Evolutionary conservation across 371 early-diverging fungal genomes (phyloP), one percentile per base, ranked within the genome.

Genomic region (Lichtheimia ramosa): DNA sequence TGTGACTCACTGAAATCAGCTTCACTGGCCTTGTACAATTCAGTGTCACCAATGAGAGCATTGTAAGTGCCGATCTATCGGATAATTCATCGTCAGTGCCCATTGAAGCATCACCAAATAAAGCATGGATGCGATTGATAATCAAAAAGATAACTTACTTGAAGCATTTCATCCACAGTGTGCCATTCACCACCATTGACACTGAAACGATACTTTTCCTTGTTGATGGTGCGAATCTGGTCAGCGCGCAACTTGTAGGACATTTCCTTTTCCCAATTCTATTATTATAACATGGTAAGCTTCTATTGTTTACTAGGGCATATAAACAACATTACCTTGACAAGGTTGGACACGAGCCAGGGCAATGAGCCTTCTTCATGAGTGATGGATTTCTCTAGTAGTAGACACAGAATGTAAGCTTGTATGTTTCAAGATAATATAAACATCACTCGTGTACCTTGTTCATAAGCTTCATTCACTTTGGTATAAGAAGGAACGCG

Each of bases 231-330:
- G 59, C 82, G 79, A 50, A 74, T 75, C 61, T 81, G 71, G 42
- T 74, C 82, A 41, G 74, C 75, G 21, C 67, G 67, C 40, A 77
- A 63, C 57, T 81, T 81, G 62, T 77, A 81, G 14, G 82, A 81
- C 62, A 77, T 75, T 59, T 81, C 82, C 64, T 81, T 81, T 58
- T 81, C 82, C 82, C 82, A 81, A 65, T 81, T 81, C 77, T 77
- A 71, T 15, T 16, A n/a, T n/a, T n/a, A n/a, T n/a, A n/a, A n/a
- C n/a, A n/a, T n/a, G n/a, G n/a, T n/a, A n/a, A n/a, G n/a, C n/a
- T n/a, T n/a, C n/a, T n/a, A n/a, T n/a, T n/a, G n/a, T n/a, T n/a
- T n/a, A n/a, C n/a, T n/a, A n/a, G n/a, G n/a, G n/a, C 25, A 25
- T 3, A 25, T 5, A n/a, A 51, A 3, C 24, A 25, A 28, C 52